Conservation (phyloP, 1,284 basidiomycete species). For the Apiotrichum mycotoxinovorans region DNA sequence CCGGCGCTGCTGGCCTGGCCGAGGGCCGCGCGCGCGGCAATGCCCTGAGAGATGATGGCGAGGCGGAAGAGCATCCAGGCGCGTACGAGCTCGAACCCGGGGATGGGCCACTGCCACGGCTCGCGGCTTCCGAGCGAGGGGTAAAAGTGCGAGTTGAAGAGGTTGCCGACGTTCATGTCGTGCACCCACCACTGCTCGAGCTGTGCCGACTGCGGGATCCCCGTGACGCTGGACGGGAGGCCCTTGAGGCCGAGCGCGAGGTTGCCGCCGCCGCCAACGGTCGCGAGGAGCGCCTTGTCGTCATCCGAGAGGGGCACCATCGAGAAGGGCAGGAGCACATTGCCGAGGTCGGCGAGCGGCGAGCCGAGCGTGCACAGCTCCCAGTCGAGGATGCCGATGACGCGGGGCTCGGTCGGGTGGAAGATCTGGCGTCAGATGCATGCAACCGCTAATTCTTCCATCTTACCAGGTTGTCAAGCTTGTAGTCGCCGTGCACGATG, state of each 20-base stretch:
- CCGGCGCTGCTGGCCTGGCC: slow-evolving; percentile 81
- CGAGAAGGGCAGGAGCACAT: slow-evolving; percentile 60
- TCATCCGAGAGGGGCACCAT: slow-evolving; percentile 54
- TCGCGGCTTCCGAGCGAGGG: slow-evolving; percentile 2
- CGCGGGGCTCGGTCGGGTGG: slow-evolving; percentile 82
- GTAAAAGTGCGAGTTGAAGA: slow-evolving; percentile 22
- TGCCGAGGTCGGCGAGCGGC: slow-evolving; percentile 84
- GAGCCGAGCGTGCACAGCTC: slow-evolving; percentile 89
- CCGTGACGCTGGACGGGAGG: slow-evolving; percentile 55
- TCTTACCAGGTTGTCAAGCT: slow-evolving; percentile 71
- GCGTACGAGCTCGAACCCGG: slow-evolving; percentile 38
- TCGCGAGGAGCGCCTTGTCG: slow-evolving; percentile 12
- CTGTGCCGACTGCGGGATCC: slow-evolving; percentile 63
- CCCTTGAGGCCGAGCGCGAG: slow-evolving; percentile 58
- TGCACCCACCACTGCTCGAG: slow-evolving; percentile 57
- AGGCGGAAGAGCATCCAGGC: slow-evolving; percentile 55
- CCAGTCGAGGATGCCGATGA: slow-evolving; percentile 95
- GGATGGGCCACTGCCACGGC: slow-evolving; percentile 37
- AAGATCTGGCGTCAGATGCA: too few species aligned
- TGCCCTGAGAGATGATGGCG: slow-evolving; percentile 85
- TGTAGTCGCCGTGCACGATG: slow-evolving; percentile 88
- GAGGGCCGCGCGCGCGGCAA: slow-evolving; percentile 80
- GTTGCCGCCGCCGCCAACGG: slow-evolving; percentile 8
- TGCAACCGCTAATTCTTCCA: too few species aligned
- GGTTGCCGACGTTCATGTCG: slow-evolving; percentile 37